Evolutionary conservation across 2,329 filamentous ascomycete species (phyloP).

Genomic region (Ophioceras dolichostomum): DNA sequence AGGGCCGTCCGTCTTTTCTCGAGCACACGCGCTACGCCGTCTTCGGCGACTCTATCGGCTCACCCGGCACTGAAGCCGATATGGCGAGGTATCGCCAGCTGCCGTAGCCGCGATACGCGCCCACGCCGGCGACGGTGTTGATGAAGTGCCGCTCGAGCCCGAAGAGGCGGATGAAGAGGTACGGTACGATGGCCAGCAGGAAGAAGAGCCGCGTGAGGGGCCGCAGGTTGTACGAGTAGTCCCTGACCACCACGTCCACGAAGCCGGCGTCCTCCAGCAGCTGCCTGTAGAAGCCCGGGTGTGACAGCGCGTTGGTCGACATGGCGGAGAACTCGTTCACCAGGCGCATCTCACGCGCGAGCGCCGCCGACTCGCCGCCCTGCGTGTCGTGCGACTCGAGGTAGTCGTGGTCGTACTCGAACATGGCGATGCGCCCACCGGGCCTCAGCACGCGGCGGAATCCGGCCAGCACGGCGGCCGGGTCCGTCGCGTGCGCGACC

Average conservation of each 20-base stretch:
- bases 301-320: not conserved
- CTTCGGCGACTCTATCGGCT: no score
- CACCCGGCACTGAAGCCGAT: no score
- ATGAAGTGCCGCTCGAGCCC: slow-evolving; percentile 30
- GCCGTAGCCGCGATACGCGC: slow-evolving; percentile 16
- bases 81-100: not conserved
- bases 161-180: slow-evolving; percentile 28
- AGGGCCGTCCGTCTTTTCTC: no score
- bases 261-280: slow-evolving; percentile 32
- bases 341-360: slow-evolving; percentile 6
- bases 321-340: not conserved
- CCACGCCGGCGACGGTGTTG: slow-evolving; percentile 32
- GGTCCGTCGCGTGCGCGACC: slow-evolving; percentile 38
- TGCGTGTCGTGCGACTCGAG: slow-evolving; percentile 1
- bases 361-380: not conserved
- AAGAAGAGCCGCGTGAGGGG: slow-evolving; percentile 37
- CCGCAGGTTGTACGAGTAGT: slow-evolving; percentile 31
- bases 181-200: slow-evolving; percentile 30
- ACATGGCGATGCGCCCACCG: slow-evolving; percentile 30
- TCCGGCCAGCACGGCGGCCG: slow-evolving; percentile 25
- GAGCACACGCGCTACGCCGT: no score
- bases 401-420: slow-evolving; percentile 34
- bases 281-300: slow-evolving; percentile 22
- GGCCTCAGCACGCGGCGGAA: slow-evolving; percentile 35
- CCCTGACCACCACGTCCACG: slow-evolving; percentile 26